Evolutionary conservation across 2,329 filamentous ascomycete genomes (phyloP), one percentile per base, ranked within the genome.

Genomic region (Xylaria polymorpha): DNA sequence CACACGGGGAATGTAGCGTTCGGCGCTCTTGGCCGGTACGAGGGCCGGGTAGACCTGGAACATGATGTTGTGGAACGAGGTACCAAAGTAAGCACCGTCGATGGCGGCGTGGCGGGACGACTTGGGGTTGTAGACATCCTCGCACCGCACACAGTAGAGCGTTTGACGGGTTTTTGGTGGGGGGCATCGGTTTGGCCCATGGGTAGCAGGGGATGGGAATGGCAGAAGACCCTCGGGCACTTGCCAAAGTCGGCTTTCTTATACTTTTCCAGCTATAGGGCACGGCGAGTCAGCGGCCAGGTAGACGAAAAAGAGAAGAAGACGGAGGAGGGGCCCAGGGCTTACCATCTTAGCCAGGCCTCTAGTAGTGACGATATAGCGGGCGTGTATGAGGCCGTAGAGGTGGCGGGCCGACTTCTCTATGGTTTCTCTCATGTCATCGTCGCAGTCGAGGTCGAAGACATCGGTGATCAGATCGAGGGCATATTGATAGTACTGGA

Each of bases 101-200:
- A 99, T 98, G 68, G 92, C 88, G 60, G 94, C 94, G 82, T 99
- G 96, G 35, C 96, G 93, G 22, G 94, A 83, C 3, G 96, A 98
- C 81, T 99, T 99, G 53, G 96, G 96, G 83, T 98, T 98, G 87
- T 99, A 99, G 68, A 97, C 92, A 80, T 99, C 96, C 85, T 99
- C 96, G 85, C 96, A 99, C 76, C 94, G 93, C 57, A 92, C 91
- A 82, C 96, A 99, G 87, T 97, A 99, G 62, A 99, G 92, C 82
- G n/a, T n/a, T 98, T 98, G 74, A 98, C 96, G 56, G 95, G 91
- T 77, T 94, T 97, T 75, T 91, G 85, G 82, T 94, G 94, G 71
- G 96, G 89, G 2, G 95, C 86, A 82, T 99, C 96, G 76, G 94
- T 93, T 76, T 97, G 92, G 72, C 96, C 96, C 90, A 98, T 97